Percentiles rank a stretch among this genome's conserved stretches.
phyloP scores from a whole-genome alignment of 768 basidiomycete genomes.

The Goffeauzyma gilvescens region DNA sequence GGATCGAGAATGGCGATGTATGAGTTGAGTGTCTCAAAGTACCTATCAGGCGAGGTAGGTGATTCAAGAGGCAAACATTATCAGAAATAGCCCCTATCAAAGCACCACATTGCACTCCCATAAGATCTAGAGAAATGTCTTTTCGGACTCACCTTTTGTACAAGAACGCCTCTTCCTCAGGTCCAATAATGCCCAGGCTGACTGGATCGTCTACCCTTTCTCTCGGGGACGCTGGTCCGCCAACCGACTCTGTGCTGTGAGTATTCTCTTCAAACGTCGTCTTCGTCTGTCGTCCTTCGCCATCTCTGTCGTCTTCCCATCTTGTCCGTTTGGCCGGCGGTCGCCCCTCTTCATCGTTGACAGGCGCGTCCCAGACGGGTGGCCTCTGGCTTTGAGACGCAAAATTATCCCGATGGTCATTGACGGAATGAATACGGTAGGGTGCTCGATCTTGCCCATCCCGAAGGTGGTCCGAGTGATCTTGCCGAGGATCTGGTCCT shows the following conservation, averaged over 20 bases:
- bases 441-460: too few relatives aligned
- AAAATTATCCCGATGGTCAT: too few relatives aligned
- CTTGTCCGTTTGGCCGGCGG: conserved; percentile 2
- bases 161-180: conserved; percentile 10
- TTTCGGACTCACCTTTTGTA: conserved; percentile 12
- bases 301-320: conserved; percentile 1
- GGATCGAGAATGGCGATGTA: conserved; percentile 15
- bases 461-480: too few relatives aligned
- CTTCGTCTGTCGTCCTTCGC: background rate
- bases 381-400: too few relatives aligned
- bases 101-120: too few relatives aligned
- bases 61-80: background rate
- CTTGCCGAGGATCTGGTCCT: too few relatives aligned
- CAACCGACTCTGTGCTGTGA: background rate
- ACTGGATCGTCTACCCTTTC: conserved; percentile 14
- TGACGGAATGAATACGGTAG: too few relatives aligned
- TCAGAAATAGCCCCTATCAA: too few relatives aligned
- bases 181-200: conserved; percentile 7
- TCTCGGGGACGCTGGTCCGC: background rate
- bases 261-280: background rate
- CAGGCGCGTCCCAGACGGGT: too few relatives aligned
- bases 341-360: too few relatives aligned
- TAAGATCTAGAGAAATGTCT: too few relatives aligned
- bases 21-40: conserved; percentile 13
- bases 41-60: conserved; percentile 3